Evolutionary conservation across 306 rosid species (phyloP).

Genomic region (Rosa rugosa): DNA sequence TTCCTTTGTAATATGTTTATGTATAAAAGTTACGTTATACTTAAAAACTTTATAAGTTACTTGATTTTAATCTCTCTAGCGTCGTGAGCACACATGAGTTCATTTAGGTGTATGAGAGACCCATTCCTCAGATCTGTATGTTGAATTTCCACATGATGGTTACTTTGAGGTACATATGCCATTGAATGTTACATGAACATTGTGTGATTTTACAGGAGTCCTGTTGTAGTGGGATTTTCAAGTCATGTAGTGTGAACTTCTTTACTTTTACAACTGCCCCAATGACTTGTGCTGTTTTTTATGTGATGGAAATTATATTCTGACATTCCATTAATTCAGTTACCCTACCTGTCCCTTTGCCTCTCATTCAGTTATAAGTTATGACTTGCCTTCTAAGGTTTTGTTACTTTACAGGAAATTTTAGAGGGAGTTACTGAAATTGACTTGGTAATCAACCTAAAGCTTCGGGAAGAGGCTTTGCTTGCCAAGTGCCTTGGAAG

Average conservation of each 20-base stretch:
- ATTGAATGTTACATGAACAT: background rate
- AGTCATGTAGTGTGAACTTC: background rate
- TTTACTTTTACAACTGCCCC: background rate
- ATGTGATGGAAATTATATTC: background rate
- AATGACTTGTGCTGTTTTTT: background rate
- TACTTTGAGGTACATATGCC: background rate
- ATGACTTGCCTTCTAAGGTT: background rate
- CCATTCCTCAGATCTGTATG: background rate
- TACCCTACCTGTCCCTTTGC: background rate
- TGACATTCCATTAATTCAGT: background rate
- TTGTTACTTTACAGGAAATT: slow-evolving; percentile 39
- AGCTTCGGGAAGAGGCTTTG: slow-evolving; percentile 51
- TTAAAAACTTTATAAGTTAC: background rate
- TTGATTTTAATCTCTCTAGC: background rate
- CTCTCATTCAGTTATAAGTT: background rate
- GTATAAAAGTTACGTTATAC: background rate
- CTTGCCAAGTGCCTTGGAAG: slow-evolving; percentile 53
- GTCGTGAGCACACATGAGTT: background rate
- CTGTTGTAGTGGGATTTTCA: background rate
- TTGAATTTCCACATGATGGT: background rate
- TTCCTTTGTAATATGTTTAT: background rate
- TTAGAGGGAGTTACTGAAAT: slow-evolving; percentile 48
- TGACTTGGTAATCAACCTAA: slow-evolving; percentile 51
- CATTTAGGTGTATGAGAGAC: background rate
- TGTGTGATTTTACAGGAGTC: background rate